A percentile compares a stretch with the other conserved stretches of the same genome.
phyloP scores from a whole-genome alignment of 1,284 basidiomycete species.

The Pseudozyma hubeiensis region DNA sequence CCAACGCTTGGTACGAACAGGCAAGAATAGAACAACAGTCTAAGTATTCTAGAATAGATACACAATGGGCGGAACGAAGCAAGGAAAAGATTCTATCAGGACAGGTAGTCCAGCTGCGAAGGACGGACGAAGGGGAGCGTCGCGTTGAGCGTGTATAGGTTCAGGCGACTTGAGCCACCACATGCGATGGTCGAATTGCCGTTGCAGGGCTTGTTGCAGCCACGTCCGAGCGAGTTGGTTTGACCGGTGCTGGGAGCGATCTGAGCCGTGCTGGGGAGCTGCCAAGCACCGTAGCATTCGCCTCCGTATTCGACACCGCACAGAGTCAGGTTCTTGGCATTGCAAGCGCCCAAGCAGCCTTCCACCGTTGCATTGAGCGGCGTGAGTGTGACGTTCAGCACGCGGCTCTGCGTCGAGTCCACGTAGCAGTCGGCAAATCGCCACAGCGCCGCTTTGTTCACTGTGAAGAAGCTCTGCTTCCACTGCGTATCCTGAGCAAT shows the following conservation, averaged over 20 bases:
- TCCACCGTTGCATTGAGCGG: slow-evolving; percentile 28
- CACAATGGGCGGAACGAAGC: too few relatives aligned
- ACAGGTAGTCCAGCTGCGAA: neutral
- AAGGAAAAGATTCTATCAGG: neutral
- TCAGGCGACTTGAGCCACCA: slow-evolving; percentile 63
- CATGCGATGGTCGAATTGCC: slow-evolving; percentile 66
- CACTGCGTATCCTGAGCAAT: slow-evolving; percentile 21
- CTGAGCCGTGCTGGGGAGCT: slow-evolving; percentile 4
- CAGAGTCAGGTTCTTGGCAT: slow-evolving; percentile 45
- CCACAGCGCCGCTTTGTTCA: slow-evolving; percentile 12
- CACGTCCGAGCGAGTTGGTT: slow-evolving; percentile 34
- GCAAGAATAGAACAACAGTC: too few relatives aligned
- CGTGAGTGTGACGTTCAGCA: slow-evolving; percentile 16
- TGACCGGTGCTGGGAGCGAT: slow-evolving; percentile 16
- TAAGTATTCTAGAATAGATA: too few relatives aligned
- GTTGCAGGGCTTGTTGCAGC: slow-evolving; percentile 64
- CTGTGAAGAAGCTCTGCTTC: slow-evolving; percentile 28
- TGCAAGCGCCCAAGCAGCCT: slow-evolving; percentile 56
- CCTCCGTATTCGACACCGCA: slow-evolving; percentile 62
- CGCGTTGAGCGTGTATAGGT: slow-evolving; percentile 53
- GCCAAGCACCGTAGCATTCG: slow-evolving; percentile 50
- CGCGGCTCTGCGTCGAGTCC: slow-evolving; percentile 1
- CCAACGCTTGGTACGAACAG: too few relatives aligned
- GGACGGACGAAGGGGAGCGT: slow-evolving; percentile 7
- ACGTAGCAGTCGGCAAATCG: slow-evolving; percentile 23